Conservation (phyloP, 2,329 filamentous ascomycete genomes). For the Ampelomyces quisqualis region DNA sequence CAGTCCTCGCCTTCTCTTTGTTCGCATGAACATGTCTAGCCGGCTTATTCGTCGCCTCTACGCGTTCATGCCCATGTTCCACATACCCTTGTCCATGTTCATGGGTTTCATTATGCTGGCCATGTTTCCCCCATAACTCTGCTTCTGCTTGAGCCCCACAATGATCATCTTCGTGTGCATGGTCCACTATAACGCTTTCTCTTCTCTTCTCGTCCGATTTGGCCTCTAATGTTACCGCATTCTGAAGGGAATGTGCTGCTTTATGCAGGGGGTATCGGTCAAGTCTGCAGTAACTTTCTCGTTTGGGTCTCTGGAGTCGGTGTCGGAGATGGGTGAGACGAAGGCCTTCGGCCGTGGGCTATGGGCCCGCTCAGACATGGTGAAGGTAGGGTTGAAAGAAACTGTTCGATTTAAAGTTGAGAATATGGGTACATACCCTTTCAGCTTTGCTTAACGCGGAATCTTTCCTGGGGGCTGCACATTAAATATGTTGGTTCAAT, state of each 20-base stretch:
- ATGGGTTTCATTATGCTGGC: not conserved
- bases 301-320: not conserved
- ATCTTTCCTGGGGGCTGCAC: too few species aligned
- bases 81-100: not conserved
- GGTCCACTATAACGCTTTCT: constrained; percentile 1
- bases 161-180: constrained; percentile 3
- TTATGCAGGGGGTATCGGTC: constrained; percentile 1
- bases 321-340: constrained; percentile 7
- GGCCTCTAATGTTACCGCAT: constrained; percentile 3
- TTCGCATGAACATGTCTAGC: not conserved
- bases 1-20: not conserved
- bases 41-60: not conserved
- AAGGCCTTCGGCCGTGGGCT: constrained; percentile 4
- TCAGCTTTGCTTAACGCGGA: too few species aligned
- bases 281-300: constrained; percentile 5
- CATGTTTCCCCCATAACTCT: constrained; percentile 4
- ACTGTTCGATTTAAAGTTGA: not conserved
- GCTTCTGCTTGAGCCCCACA: constrained; percentile 1
- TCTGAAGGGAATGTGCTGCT: constrained; percentile 6
- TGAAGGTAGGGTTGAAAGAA: too few species aligned
- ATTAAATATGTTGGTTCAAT: too few species aligned
- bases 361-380: not conserved
- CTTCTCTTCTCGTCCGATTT: not conserved
- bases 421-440: too few species aligned
- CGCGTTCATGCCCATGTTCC: not conserved